phyloP scores from a whole-genome alignment of 495 filamentous ascomycete species.

The Podospora pseudocomata region DNA sequence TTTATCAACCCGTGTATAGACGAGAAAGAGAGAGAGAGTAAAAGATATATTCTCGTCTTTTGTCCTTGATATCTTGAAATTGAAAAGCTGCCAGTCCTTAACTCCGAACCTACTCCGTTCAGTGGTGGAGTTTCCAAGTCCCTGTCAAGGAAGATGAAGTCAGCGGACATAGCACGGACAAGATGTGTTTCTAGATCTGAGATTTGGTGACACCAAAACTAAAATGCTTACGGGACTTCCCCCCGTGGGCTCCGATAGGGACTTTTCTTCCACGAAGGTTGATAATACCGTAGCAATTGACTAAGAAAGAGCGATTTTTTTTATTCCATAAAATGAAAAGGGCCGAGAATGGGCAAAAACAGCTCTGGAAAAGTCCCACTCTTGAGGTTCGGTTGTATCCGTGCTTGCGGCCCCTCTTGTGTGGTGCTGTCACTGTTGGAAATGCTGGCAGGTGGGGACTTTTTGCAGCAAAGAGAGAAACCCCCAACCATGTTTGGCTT shows the following conservation, averaged over 20 bases:
- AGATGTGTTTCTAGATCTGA: background rate
- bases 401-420: background rate
- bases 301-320: background rate
- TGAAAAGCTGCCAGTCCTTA: background rate
- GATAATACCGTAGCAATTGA: background rate
- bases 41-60: background rate
- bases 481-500: conserved; percentile 15
- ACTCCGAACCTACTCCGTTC: background rate
- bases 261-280: background rate
- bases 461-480: background rate
- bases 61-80: background rate
- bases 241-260: background rate
- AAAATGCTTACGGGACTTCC: background rate
- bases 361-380: background rate
- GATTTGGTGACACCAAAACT: background rate
- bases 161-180: background rate
- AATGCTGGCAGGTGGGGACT: background rate
- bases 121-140: background rate
- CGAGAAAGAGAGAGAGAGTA: background rate
- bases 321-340: background rate
- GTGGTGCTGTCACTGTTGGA: background rate
- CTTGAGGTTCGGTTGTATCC: background rate
- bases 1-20: background rate
- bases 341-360: background rate
- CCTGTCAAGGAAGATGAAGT: background rate